Base-by-base conservation (phyloP, 345 rosid genomes). In the Garcia nutans region DNA sequence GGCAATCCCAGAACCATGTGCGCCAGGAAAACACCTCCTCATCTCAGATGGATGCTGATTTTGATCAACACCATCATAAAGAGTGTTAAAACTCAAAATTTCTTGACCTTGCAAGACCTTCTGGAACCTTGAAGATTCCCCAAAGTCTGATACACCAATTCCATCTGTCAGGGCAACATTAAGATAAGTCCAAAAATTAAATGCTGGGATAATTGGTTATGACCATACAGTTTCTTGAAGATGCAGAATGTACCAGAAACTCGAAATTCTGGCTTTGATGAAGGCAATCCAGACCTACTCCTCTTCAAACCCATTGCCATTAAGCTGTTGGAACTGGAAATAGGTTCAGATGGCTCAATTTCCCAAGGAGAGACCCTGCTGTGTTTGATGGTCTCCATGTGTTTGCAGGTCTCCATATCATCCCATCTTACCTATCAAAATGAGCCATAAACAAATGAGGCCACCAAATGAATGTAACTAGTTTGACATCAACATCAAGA, bases 21-120 rank as follows among this genome's bases (percentile, higher is more conserved):
- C 77, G 59, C 85, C 86, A 47, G 84, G 80, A 44, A 76, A 78
- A 82, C 72, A 60, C 80, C 82, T 83, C 77, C 86, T 82, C 26
- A 63, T 68, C 42, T 86, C 89, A 50, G 85, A 82, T 50, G 71
- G 72, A 76, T 63, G 84, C 54, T 75, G 79, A 65, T 83, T 81
- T 63, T 76, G 93, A 74, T 81, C 86, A 58, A 78, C 84, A 79
- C 82, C 84, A 74, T 92, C 87, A 50, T 81, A 88, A 71, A 68
- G 86, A 71, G 86, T 49, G 78, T 83, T 86, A 76, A 91, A 88
- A 84, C 92, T 88, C 75, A 85, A 81, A 75, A 85, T 93, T 96
- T 96, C 99, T 96, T 96, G 99, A 96, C 99, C 99, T 96, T 93
- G 99, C 99, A 96, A 96, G 98, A 93, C 97, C 97, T 93, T 92